Conservation (phyloP, 1,284 basidiomycete genomes). For the Fomitopsis pinicola region DNA sequence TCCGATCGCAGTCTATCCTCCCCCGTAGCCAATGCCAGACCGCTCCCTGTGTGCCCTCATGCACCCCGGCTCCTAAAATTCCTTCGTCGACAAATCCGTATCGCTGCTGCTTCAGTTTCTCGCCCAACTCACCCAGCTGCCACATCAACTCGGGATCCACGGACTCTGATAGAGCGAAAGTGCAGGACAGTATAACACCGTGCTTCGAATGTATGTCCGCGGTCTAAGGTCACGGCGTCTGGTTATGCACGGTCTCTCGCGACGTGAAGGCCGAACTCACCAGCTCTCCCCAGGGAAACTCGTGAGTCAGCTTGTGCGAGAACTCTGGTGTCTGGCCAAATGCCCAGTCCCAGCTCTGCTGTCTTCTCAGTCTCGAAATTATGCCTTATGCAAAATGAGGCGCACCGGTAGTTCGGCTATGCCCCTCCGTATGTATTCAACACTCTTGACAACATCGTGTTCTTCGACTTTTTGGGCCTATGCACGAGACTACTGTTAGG, state of each 20-base stretch:
- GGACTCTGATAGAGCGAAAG: slow-evolving; percentile 27
- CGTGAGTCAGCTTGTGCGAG: slow-evolving; percentile 47
- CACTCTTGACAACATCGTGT: slow-evolving; percentile 37
- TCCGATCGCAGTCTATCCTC: slow-evolving; percentile 26
- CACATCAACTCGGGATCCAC: slow-evolving; percentile 10
- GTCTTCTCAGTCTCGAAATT: not conserved
- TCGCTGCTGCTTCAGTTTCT: slow-evolving; percentile 34
- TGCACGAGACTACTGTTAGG: not conserved
- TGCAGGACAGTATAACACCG: slow-evolving; percentile 54
- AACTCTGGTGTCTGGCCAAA: slow-evolving; percentile 97
- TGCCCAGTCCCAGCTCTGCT: slow-evolving; percentile 88
- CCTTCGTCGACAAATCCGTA: slow-evolving; percentile 45
- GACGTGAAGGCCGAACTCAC: slow-evolving; percentile 37
- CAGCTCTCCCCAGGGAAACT: slow-evolving; percentile 58
- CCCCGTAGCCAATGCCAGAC: slow-evolving; percentile 37
- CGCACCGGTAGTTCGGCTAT: slow-evolving; percentile 70
- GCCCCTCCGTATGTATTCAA: slow-evolving; percentile 59
- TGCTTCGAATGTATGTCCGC: slow-evolving; percentile 55
- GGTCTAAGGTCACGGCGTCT: slow-evolving; percentile 27
- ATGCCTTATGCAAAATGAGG: not conserved
- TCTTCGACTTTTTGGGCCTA: slow-evolving; percentile 39
- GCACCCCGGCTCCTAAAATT: slow-evolving; percentile 2
- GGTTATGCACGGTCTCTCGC: not conserved
- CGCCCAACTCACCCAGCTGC: slow-evolving; percentile 23
- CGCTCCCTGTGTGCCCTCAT: slow-evolving; percentile 22